Evolutionary conservation across 108 stramenopile species (phyloP), one percentile per base, ranked within the genome.

Genomic region (Skeletonema grethae): DNA sequence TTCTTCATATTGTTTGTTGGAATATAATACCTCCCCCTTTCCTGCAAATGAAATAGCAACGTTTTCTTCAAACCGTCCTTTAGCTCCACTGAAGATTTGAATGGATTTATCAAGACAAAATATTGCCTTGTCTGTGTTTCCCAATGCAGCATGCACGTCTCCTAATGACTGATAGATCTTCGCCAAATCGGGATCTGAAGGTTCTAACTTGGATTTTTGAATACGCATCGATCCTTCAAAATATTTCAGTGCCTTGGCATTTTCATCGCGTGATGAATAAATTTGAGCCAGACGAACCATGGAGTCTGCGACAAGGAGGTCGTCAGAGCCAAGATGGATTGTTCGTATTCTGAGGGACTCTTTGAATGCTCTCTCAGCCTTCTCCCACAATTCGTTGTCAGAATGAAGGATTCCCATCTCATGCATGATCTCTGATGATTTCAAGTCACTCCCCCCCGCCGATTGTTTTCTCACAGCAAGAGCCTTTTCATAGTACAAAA

Each of bases 331-430:
- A 29, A 73, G 72, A 36, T 75, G 63, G 2, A 39, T 60, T 57
- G 41, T 70, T 39, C 77, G 65, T 59, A 85, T 65, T 55, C 81
- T 57, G 18, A 85, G 41, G 7, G 80, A 74, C 53, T 85, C 84
- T 35, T 78, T 72, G 69, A 82, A 82, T 16, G 73, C 81, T 58
- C 72, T 61, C 48, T 82, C 84, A n/a, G 84, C 84, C 56, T 81
- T 71, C 5, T 66, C 77, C 45, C 61, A 65, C 29, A 58, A 48
- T 24, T 48, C 35, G 16, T 66, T 38, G 34, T 57, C 31, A 13
- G 13, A 46, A 35, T 80, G 64, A 56, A 80, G 61, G 43, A 72
- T 61, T 39, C 75, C 72, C 57, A 84, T 76, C 57, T 82, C 76
- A 58, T 78, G 63, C 72, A 85, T 77, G 29, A 73, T 73, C 1